These are phyloP conservation scores for Talaromyces nanjingensis DNA, from an alignment of 495 filamentous ascomycete genomes.

Conservation along the genomic window DNA sequence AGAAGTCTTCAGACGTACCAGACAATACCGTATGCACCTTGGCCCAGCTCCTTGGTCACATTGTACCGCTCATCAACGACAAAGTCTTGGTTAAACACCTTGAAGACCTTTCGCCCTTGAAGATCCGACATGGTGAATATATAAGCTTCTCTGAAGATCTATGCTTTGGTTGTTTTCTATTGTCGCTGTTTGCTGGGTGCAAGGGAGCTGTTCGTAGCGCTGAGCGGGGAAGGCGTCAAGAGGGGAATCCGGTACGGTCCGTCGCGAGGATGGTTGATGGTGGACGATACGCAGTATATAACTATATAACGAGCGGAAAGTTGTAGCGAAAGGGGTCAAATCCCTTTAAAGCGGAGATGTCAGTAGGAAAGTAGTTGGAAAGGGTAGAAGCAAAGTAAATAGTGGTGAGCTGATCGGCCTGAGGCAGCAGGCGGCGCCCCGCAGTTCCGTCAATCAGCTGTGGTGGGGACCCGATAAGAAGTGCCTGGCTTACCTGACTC, in stretches of 20 bases:
- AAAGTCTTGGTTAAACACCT: constrained; percentile 99
- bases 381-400: background rate
- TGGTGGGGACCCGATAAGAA: background rate
- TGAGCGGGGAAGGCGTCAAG: background rate
- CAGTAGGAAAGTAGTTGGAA: background rate
- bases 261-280: background rate
- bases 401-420: background rate
- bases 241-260: background rate
- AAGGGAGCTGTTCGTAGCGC: background rate
- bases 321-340: background rate
- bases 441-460: constrained; percentile 1
- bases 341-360: background rate
- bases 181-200: background rate
- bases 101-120: constrained; percentile 89
- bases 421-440: background rate
- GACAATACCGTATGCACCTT: constrained; percentile 97
- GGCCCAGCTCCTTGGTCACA: constrained; percentile 96
- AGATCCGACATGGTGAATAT: constrained; percentile 60
- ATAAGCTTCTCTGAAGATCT: background rate
- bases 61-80: constrained; percentile 97
- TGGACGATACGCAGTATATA: background rate
- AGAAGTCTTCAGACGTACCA: constrained; percentile 55
- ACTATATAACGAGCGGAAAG: background rate
- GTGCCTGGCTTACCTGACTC: background rate
- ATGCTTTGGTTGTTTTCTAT: background rate